Conservation (phyloP, 2,329 filamentous ascomycete genomes). For the Neoascochyta sp. region DNA sequence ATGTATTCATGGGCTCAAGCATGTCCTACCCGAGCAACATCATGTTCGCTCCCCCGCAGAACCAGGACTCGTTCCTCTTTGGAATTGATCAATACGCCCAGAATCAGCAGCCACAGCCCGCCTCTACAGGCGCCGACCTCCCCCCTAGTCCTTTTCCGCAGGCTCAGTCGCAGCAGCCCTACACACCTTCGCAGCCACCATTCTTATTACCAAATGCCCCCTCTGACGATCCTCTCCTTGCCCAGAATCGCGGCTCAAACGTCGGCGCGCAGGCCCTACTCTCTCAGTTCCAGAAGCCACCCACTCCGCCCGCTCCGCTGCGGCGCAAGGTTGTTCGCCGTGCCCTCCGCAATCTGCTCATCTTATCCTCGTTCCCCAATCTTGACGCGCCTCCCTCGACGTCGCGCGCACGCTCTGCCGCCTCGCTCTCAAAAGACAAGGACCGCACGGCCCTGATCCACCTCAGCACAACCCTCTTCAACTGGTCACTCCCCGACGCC, state of each 20-base stretch:
- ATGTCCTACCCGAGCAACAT: conserved; percentile 25
- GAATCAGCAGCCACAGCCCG: conserved; percentile 13
- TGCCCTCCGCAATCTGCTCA: conserved; percentile 56
- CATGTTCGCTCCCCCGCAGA: conserved; percentile 34
- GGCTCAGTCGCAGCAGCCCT: conserved; percentile 13
- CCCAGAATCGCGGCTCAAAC: conserved; percentile 8
- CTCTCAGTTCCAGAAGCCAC: conserved; percentile 19
- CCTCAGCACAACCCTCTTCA: conserved; percentile 47
- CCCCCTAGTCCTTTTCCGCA: conserved; percentile 27
- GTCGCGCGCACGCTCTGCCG: conserved; percentile 51
- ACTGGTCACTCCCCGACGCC: conserved; percentile 29
- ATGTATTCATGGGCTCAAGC: conserved; percentile 11
- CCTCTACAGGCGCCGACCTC: conserved; percentile 14
- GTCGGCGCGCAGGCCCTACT: conserved; percentile 21
- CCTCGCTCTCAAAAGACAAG: conserved; percentile 29
- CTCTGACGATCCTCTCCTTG: conserved; percentile 27
- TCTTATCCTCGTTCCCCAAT: conserved; percentile 47
- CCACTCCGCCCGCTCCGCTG: conserved; percentile 16
- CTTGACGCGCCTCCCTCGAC: conserved; percentile 40
- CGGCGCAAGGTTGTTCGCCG: conserved; percentile 44
- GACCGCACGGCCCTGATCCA: conserved; percentile 52
- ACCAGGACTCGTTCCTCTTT: conserved; percentile 34
- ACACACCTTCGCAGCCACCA: conserved; percentile 19
- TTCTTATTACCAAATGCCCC: conserved; percentile 24
- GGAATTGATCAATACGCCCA: conserved; percentile 38